Conservation (phyloP, 768 basidiomycete genomes). For the Termitomyces heimii region DNA sequence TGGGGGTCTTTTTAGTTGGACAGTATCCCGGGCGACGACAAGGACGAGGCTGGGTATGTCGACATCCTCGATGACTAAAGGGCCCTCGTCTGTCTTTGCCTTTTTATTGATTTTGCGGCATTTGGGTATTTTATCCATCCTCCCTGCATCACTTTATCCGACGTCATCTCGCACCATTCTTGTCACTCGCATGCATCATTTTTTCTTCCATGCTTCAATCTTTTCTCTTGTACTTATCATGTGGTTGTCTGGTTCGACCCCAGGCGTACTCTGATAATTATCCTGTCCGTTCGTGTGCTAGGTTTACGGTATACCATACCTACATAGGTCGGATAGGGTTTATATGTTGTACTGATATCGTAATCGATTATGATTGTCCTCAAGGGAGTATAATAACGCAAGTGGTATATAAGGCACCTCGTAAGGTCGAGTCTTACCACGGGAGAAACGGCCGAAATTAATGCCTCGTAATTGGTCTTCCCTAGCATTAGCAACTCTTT, state of each 20-base stretch:
- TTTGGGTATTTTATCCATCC: not conserved
- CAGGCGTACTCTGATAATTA: no score
- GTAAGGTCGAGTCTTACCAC: slow-evolving; percentile 46
- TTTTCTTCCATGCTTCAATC: not conserved
- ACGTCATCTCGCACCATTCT: not conserved
- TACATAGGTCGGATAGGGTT: not conserved
- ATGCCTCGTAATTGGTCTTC: slow-evolving; percentile 41
- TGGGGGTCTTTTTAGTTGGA: slow-evolving; percentile 24
- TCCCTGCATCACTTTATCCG: not conserved
- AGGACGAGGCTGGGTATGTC: slow-evolving; percentile 52
- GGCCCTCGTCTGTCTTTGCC: not conserved
- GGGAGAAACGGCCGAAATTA: slow-evolving; percentile 50
- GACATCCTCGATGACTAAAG: slow-evolving; percentile 13
- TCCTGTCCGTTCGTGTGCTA: not conserved
- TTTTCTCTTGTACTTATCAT: not conserved
- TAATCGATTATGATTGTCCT: not conserved
- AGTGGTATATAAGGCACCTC: slow-evolving; percentile 47
- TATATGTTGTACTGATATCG: not conserved
- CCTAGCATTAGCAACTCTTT: slow-evolving; percentile 48
- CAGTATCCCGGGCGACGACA: slow-evolving; percentile 57
- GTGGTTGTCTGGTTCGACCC: not conserved
- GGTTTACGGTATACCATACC: slow-evolving; percentile 1
- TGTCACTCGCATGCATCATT: not conserved
- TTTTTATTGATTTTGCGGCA: no score
- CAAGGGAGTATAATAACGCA: no score